Evolutionary conservation across 345 rosid species (phyloP), one percentile per base, ranked within the genome.

Genomic region (Dovyalis caffra): DNA sequence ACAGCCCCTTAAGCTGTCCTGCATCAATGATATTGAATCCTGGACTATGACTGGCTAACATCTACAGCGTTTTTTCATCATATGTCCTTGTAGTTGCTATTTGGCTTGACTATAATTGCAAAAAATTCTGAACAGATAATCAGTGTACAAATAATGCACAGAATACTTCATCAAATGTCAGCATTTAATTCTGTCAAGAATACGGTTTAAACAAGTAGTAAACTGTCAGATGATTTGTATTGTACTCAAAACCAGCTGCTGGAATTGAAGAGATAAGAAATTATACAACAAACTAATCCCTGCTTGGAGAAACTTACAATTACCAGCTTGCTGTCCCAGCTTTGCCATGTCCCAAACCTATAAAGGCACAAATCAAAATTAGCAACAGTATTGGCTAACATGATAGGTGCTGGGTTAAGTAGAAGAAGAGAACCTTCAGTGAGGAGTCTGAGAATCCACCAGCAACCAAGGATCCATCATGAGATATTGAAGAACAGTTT

Each of bases 271-370:
- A 33, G 45, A 67, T 28, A 62, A 35, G 28, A 49, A 25, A 37
- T 33, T 43, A 78, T 18, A 34, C 43, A 32, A 70, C 3, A 43
- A 68, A 37, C 25, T 32, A 49, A 3, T 33, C 35, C 33, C 53
- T 38, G n/a, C 28, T 66, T 11, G 20, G 51, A 66, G 49, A 69
- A 37, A 84, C 92, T 86, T 83, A 94, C 95, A 85, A 75, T 58
- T 80, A 78, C 84, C 81, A 73, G 84, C 68, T 77, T 88, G 97
- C 32, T 86, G 94, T 77, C 95, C 99, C 73, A 88, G 89, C 85
- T 91, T 92, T 76, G 97, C 99, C 95, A 90, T 93, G 83, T 95
- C 98, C 99, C 98, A 92, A 72, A 93, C 91, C 97, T 92, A 82
- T 66, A 68, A n/a, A 79, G 57, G 75, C 70, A 82, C 35, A 82